Percentiles rank a stretch among this genome's conserved stretches.
Evolutionary conservation across 768 basidiomycete species (phyloP).

Genomic region (Calvatia gigantea): DNA sequence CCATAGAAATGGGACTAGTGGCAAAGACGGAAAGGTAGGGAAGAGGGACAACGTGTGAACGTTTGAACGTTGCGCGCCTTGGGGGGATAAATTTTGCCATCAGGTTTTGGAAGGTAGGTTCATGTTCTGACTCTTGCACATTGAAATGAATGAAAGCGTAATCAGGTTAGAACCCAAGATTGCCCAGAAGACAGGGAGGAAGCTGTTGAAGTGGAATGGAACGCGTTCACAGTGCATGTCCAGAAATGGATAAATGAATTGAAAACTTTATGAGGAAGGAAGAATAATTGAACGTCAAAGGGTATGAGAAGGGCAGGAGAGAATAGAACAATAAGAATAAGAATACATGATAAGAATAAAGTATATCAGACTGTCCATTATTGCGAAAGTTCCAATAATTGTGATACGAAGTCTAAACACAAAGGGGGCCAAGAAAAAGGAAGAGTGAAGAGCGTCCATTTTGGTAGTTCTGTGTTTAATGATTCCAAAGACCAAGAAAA

Average conservation of each 20-base stretch:
- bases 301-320: not conserved
- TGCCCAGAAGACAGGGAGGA: not conserved
- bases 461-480: too few relatives aligned
- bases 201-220: not conserved
- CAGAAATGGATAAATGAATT: not conserved
- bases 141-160: not conserved
- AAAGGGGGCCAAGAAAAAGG: too few relatives aligned
- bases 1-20: not conserved
- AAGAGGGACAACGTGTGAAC: not conserved
- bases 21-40: not conserved
- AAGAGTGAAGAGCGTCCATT: too few relatives aligned
- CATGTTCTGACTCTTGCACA: not conserved
- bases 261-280: not conserved
- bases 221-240: not conserved
- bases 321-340: not conserved
- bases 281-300: not conserved
- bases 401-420: too few relatives aligned
- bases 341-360: too few relatives aligned
- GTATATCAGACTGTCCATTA: too few relatives aligned
- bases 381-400: too few relatives aligned
- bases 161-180: not conserved
- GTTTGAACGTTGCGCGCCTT: not conserved
- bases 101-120: not conserved
- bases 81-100: too few relatives aligned
- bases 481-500: too few relatives aligned